Evolutionary conservation across 164 flowering plant species (phyloP).

Genomic region (Vitis rotundifolia): DNA sequence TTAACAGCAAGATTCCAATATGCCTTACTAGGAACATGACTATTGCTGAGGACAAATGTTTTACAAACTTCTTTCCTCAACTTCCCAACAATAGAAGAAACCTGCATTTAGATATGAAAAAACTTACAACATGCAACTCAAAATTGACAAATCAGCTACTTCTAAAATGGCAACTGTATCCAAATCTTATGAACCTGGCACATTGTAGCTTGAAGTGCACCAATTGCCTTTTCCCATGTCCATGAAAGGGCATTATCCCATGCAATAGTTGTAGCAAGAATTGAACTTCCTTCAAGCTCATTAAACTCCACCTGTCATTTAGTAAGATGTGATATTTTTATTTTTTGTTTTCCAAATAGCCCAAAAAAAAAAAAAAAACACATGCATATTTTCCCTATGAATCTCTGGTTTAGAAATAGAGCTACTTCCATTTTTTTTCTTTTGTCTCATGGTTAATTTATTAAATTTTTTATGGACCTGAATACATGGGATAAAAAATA

Average conservation of each 20-base stretch:
- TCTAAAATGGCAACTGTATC: neutral
- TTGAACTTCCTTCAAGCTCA: slow-evolving; percentile 86
- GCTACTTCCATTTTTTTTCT: too few species aligned
- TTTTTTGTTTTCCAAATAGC: slow-evolving; percentile 1
- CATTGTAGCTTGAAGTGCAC: slow-evolving; percentile 53
- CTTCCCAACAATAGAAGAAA: slow-evolving; percentile 47
- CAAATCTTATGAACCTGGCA: slow-evolving; percentile 40
- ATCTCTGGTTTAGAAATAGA: too few species aligned
- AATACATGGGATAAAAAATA: too few species aligned
- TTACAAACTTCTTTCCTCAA: slow-evolving; percentile 37
- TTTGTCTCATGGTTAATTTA: too few species aligned
- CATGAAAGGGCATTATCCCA: slow-evolving; percentile 76
- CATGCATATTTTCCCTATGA: too few species aligned
- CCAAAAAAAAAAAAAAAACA: neutral
- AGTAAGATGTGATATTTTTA: neutral
- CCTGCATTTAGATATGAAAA: slow-evolving; percentile 38
- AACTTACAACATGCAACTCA: neutral
- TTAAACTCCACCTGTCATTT: slow-evolving; percentile 85
- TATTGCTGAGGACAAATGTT: slow-evolving; percentile 44
- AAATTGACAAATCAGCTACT: neutral
- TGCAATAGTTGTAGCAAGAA: slow-evolving; percentile 77
- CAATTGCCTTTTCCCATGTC: slow-evolving; percentile 63
- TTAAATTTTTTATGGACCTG: too few species aligned
- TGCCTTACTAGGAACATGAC: slow-evolving; percentile 57
- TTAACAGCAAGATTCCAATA: slow-evolving; percentile 70